Conservation (phyloP, 208 protist genomes). For the Trypanosoma caninum region DNA sequence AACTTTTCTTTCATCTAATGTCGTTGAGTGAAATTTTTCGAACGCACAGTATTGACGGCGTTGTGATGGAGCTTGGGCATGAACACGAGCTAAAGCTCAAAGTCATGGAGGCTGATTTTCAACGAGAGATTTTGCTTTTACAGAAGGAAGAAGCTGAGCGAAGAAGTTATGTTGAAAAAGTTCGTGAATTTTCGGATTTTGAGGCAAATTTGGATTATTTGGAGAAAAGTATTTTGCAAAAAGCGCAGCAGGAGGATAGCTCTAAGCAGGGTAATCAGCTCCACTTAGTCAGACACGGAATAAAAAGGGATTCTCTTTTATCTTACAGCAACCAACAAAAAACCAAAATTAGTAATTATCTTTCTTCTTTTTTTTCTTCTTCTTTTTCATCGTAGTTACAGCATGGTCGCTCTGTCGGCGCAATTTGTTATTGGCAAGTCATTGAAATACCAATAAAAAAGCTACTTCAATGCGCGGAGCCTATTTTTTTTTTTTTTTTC, state of each 20-base stretch:
- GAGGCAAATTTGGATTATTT: slow-evolving; percentile 39
- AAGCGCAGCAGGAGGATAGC: no score
- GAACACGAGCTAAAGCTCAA: slow-evolving; percentile 25
- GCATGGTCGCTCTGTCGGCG: no score
- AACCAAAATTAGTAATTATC: not conserved
- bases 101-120: slow-evolving; percentile 22
- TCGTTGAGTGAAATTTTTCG: not conserved
- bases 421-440: no score
- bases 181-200: slow-evolving; percentile 54
- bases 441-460: no score
- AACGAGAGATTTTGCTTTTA: not conserved
- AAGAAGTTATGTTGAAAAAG: slow-evolving; percentile 28
- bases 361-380: not conserved
- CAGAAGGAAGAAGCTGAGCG: slow-evolving; percentile 30
- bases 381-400: no score
- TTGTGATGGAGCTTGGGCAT: not conserved
- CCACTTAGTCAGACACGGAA: not conserved
- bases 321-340: not conserved
- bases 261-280: not conserved
- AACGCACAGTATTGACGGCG: not conserved
- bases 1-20: not conserved
- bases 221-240: slow-evolving; percentile 22
- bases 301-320: not conserved
- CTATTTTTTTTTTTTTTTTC: not conserved
- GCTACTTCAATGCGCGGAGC: not conserved